Evolutionary conservation across 352 stramenopile species (phyloP), one percentile per base, ranked within the genome.

Genomic region (Globisporangium cylindrosporum): DNA sequence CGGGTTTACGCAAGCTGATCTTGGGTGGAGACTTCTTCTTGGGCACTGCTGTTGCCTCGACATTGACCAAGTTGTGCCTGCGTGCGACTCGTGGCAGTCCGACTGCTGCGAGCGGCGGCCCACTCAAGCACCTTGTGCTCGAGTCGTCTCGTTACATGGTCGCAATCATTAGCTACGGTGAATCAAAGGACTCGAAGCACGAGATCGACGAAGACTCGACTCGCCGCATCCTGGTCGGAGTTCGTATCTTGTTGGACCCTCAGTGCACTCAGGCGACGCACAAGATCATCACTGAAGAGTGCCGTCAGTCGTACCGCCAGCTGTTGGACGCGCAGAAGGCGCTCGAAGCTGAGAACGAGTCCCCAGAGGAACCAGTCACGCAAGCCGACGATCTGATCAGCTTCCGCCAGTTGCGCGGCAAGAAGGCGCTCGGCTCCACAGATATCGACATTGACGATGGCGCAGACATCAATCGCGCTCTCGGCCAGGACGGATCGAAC

Each of bases 371-470:
- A 58, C 80, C 81, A 14, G 68, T 90, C 53, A 89, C 89, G 57
- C 80, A 93, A 41, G 81, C 88, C n/a, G 97, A 99, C 73, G 96
- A 98, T 73, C 82, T 99, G 59, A 99, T 99, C 78, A 97, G 97
- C 77, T 99, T 99, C 79, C 92, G 97, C 24, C 97, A 99, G 71
- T 76, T 99, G 22, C 90, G 94, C 25, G 92, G 86, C 53, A 92
- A 97, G 69, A 96, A 97, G 66, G 93, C 96, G 14, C 81, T 97
- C 41, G 95, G 90, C 14, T 96, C 73, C 53, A 96, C 87, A 9
- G 97, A 99, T 76, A 94, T 99, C 73, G 98, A 99, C 80, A 95
- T 99, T 71, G 97, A 99, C 73, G 98, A 99, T 78, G 97, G 97
- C 56, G 91, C 92, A 29, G 97, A 99, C 73, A 96, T 99, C 72